Evolutionary conservation across 2,329 filamentous ascomycete genomes (phyloP).

Genomic region (Alternaria solani): DNA sequence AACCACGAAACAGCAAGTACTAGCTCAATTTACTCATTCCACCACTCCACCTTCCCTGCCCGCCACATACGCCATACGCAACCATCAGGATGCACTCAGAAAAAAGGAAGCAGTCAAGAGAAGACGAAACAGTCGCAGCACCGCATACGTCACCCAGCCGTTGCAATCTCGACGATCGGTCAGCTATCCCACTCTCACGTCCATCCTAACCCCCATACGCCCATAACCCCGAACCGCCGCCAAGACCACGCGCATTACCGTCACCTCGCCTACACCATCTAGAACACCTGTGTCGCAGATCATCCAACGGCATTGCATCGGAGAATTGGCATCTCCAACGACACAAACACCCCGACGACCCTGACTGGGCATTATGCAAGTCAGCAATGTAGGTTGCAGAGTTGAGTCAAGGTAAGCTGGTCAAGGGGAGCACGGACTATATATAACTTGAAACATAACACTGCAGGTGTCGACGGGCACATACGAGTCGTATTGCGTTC

Average conservation of each 20-base stretch:
- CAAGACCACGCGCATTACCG: background rate
- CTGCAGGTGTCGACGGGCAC: background rate
- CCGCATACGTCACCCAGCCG: background rate
- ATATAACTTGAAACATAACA: background rate
- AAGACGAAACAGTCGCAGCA: background rate
- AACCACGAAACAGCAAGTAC: background rate
- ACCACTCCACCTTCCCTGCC: background rate
- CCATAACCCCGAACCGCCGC: background rate
- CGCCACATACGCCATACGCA: background rate
- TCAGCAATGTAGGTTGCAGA: background rate
- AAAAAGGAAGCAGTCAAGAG: background rate
- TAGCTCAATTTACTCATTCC: background rate
- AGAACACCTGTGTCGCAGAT: background rate
- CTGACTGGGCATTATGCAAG: background rate
- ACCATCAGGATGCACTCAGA: background rate
- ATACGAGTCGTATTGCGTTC: background rate
- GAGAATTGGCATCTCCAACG: constrained; percentile 3
- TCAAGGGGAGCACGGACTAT: background rate
- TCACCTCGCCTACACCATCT: background rate
- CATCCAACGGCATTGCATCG: constrained; percentile 12
- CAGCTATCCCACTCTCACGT: background rate
- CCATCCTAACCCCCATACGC: background rate
- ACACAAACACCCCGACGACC: background rate
- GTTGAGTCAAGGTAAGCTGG: background rate
- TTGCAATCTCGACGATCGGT: background rate